Evolutionary conservation across 257 asterid genomes (phyloP).

Genomic region (Coffea eugenioides): DNA sequence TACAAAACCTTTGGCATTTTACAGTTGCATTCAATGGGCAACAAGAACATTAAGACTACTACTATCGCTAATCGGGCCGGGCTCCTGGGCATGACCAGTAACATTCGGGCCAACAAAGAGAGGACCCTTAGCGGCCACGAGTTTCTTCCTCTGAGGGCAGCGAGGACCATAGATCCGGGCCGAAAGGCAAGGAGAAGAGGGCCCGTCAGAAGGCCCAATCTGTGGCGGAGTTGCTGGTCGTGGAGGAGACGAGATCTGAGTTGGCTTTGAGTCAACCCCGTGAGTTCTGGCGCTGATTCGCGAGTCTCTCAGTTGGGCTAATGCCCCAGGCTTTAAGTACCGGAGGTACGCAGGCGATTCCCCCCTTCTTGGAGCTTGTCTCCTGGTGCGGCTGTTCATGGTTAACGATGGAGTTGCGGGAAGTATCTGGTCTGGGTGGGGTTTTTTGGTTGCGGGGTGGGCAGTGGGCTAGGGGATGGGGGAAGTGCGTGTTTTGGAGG

Average conservation of each 20-base stretch:
- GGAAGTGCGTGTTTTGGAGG: background rate
- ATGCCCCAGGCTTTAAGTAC: constrained; percentile 35
- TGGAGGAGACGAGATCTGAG: constrained; percentile 22
- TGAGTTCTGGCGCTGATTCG: constrained; percentile 26
- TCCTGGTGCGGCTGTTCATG: constrained; percentile 28
- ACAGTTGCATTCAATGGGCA: constrained; percentile 13
- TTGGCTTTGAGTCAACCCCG: constrained; percentile 1
- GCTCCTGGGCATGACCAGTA: constrained; percentile 3
- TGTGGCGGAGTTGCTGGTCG: constrained; percentile 7
- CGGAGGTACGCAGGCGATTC: constrained; percentile 19
- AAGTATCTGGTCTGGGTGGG: background rate
- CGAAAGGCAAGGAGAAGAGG: constrained; percentile 19
- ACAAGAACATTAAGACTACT: constrained; percentile 11
- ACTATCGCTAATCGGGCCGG: constrained; percentile 9
- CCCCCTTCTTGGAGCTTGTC: constrained; percentile 2
- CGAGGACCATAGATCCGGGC: constrained; percentile 29
- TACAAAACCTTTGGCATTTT: background rate
- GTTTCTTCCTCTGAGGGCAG: constrained; percentile 32
- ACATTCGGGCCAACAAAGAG: background rate
- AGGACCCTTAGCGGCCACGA: constrained; percentile 21
- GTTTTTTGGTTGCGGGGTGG: too few relatives aligned
- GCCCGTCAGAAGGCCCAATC: constrained; percentile 13
- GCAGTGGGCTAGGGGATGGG: too few relatives aligned
- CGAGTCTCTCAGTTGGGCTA: constrained; percentile 32
- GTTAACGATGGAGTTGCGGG: background rate